Base-by-base conservation (phyloP, 257 asterid genomes). In the Przewalskia tangutica region DNA sequence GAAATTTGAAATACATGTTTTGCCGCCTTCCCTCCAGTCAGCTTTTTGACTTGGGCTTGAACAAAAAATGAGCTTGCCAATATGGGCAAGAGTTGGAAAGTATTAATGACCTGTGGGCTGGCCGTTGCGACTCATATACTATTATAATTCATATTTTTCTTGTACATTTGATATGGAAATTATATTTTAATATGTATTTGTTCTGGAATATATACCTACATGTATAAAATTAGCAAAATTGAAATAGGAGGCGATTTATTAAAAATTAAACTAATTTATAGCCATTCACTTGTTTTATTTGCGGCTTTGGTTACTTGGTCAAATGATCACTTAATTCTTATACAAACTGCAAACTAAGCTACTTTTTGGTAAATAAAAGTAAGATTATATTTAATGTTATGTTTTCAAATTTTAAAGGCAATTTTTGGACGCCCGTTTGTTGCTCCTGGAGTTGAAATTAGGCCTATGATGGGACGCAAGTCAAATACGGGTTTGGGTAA, bases 211-310 rank as follows among this genome's bases (percentile, higher is more conserved):
- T 54, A 14, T 54, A 54, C 59, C 59, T 38, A 54, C 18, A 14
- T 54, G 18, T 54, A 54, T 54, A 54, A 8, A 54, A 54, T 54
- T 54, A 14, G 59, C 6, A 17, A 54, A 54, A 54, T 1, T 54
- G 8, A 54, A 54, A 54, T 13, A 54, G 18, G 59, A 4, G 59
- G 59, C 16, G 7, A 53, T 53, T 17, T 53, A 12, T 53, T 54
- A 5, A 17, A 54, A 54, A 13, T 54, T 54, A 54, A n/a, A 54
- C 17, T 54, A 17, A 54, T 11, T 20, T 44, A 2, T 11, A 2
- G 7, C 17, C 78, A 68, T 68, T 68, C 42, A 68, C 77, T 68
- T 67, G 77, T 40, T 70, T 70, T 70, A 70, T 70, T 70, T 70
- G 78, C 44, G 78, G 38, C 6, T 70, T 42, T 70, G 38, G 60